These are phyloP conservation scores for Wallemia mellicola DNA, from an alignment of 1,284 basidiomycete genomes.

Conservation along the genomic window DNA sequence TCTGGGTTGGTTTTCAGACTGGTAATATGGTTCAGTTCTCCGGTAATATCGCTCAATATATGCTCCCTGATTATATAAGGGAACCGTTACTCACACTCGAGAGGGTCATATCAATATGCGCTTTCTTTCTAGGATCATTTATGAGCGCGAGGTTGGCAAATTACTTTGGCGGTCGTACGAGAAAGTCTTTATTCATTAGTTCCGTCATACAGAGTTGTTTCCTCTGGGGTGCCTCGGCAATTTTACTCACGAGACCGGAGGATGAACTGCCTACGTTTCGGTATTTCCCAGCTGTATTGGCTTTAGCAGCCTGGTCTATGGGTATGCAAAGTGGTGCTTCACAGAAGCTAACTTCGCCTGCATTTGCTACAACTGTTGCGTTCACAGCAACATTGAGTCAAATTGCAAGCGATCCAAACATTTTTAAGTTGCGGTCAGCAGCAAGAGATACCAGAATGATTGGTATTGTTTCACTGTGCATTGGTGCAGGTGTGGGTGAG, in stretches of 20 bases:
- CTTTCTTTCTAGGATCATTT: conserved; percentile 10
- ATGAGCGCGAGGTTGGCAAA: conserved; percentile 6
- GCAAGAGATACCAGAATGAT: conserved; percentile 9
- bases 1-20: conserved; percentile 11
- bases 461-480: conserved; percentile 7
- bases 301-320: conserved; percentile 4
- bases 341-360: conserved; percentile 10
- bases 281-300: conserved; percentile 9
- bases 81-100: conserved; percentile 9
- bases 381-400: conserved; percentile 12
- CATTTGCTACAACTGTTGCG: conserved; percentile 11
- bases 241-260: conserved; percentile 9
- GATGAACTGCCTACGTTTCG: conserved; percentile 8
- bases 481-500: conserved; percentile 10
- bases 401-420: conserved; percentile 11
- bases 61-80: conserved; percentile 7
- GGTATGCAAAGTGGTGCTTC: conserved; percentile 10
- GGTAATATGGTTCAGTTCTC: conserved; percentile 12
- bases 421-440: conserved; percentile 6
- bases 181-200: conserved; percentile 7
- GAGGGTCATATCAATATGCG: conserved; percentile 7
- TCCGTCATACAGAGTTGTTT: conserved; percentile 9
- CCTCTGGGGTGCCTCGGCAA: conserved; percentile 9
- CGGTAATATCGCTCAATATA: conserved; percentile 8
- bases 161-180: conserved; percentile 8